Evolutionary conservation across 805 yeast genomes (phyloP).

Genomic region (Saccharomycopsis schoenii): DNA sequence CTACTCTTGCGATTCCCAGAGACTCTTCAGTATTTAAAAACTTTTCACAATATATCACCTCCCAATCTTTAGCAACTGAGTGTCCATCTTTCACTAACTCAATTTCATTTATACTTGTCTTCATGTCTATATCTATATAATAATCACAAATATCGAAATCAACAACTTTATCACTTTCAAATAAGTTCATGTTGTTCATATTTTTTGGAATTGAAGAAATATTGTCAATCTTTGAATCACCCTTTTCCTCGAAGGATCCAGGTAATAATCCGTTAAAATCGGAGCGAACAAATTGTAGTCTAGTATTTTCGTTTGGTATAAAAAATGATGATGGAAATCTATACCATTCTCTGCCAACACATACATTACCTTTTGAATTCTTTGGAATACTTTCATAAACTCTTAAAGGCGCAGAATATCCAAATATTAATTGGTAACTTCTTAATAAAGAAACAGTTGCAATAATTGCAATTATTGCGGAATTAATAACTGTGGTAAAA

Average conservation of each 20-base stretch:
- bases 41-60: slow-evolving; percentile 34
- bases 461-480: slow-evolving; percentile 8
- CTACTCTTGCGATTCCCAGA: slow-evolving; percentile 41
- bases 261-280: slow-evolving; percentile 86
- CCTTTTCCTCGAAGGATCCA: slow-evolving; percentile 70
- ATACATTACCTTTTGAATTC: slow-evolving; percentile 40
- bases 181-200: slow-evolving; percentile 69
- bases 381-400: slow-evolving; percentile 40
- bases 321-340: slow-evolving; percentile 85
- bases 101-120: slow-evolving; percentile 34
- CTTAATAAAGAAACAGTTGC: slow-evolving; percentile 36
- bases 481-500: background rate
- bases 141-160: slow-evolving; percentile 51
- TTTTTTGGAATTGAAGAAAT: slow-evolving; percentile 46
- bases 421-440: slow-evolving; percentile 47
- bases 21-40: slow-evolving; percentile 48
- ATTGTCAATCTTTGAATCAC: slow-evolving; percentile 21
- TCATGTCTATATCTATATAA: slow-evolving; percentile 52
- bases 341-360: slow-evolving; percentile 95
- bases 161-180: slow-evolving; percentile 48
- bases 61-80: slow-evolving; percentile 33
- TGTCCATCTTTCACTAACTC: slow-evolving; percentile 24
- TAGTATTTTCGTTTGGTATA: slow-evolving; percentile 43
- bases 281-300: slow-evolving; percentile 60
- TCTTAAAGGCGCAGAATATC: slow-evolving; percentile 65